phyloP scores from a whole-genome alignment of 805 yeast genomes.

The Monosporozyma unispora region DNA sequence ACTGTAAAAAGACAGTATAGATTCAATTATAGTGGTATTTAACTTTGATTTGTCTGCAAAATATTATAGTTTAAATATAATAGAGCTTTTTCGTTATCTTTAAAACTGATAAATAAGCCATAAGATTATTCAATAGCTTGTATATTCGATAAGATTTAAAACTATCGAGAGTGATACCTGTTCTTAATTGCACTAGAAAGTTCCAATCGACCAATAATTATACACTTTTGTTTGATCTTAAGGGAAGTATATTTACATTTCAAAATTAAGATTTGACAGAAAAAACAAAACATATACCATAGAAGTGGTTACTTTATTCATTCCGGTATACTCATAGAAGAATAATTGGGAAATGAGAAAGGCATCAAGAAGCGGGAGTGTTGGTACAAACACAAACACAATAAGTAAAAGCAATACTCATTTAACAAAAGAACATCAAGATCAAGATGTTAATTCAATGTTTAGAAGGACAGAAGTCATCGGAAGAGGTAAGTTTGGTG shows the following conservation, averaged over 20 bases:
- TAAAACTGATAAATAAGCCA: too few species aligned
- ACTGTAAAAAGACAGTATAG: neutral
- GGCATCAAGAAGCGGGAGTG: neutral
- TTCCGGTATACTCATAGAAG: too few species aligned
- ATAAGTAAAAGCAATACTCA: neutral
- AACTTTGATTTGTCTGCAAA: too few species aligned
- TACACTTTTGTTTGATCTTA: neutral
- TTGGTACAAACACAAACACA: neutral
- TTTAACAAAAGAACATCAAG: slow-evolving; percentile 1
- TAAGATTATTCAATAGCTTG: too few species aligned
- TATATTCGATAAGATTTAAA: too few species aligned
- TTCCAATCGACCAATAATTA: too few species aligned
- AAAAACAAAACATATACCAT: neutral
- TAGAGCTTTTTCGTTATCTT: too few species aligned
- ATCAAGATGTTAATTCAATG: slow-evolving; percentile 29
- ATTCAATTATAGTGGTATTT: neutral
- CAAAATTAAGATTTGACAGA: neutral
- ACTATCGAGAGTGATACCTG: too few species aligned
- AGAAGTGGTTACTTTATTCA: too few species aligned
- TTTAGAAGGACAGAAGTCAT: slow-evolving; percentile 82
- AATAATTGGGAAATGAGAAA: too few species aligned
- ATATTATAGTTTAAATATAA: too few species aligned
- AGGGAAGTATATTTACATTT: neutral
- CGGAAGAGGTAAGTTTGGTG: slow-evolving; percentile 95
- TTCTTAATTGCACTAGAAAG: too few species aligned